Percentiles rank a stretch among this genome's conserved stretches.
Conservation (phyloP, 441 rosid genomes). For the Arabidopsis hybrid region DNA sequence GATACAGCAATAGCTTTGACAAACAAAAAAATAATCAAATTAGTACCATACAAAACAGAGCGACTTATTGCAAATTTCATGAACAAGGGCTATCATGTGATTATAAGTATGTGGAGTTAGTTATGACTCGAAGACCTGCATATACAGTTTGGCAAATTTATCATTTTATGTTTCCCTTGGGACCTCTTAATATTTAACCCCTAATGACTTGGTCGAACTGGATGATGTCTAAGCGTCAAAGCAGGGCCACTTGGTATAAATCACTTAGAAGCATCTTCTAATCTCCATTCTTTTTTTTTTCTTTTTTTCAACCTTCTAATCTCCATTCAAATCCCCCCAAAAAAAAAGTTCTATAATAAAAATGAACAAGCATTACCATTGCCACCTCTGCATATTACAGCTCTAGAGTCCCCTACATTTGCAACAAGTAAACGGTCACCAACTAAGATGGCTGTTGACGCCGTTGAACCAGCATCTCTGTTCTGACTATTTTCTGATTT, state of each 20-base stretch:
- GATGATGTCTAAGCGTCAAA: background rate
- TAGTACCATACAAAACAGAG: slow-evolving; percentile 5
- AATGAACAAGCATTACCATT: slow-evolving; percentile 60
- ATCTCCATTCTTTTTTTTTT: no score
- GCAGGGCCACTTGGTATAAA: background rate
- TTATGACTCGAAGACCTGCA: background rate
- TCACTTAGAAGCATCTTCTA: background rate
- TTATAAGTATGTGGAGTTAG: no score
- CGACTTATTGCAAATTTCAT: background rate
- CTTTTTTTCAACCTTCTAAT: background rate
- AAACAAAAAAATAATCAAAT: background rate
- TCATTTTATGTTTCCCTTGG: background rate
- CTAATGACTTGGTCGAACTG: background rate
- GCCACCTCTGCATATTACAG: slow-evolving; percentile 96
- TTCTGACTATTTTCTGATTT: slow-evolving; percentile 88
- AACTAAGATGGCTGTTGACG: slow-evolving; percentile 95
- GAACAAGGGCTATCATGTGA: background rate
- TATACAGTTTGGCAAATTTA: background rate
- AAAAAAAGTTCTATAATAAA: background rate
- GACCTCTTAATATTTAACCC: background rate
- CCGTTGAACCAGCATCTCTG: slow-evolving; percentile 99
- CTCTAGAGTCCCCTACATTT: slow-evolving; percentile 99
- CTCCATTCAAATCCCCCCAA: background rate
- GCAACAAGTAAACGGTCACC: slow-evolving; percentile 98
- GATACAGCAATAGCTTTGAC: slow-evolving; percentile 90